Evolutionary conservation across 768 basidiomycete species (phyloP), one percentile per base, ranked within the genome.

Genomic region (Floccularia luteovirens): DNA sequence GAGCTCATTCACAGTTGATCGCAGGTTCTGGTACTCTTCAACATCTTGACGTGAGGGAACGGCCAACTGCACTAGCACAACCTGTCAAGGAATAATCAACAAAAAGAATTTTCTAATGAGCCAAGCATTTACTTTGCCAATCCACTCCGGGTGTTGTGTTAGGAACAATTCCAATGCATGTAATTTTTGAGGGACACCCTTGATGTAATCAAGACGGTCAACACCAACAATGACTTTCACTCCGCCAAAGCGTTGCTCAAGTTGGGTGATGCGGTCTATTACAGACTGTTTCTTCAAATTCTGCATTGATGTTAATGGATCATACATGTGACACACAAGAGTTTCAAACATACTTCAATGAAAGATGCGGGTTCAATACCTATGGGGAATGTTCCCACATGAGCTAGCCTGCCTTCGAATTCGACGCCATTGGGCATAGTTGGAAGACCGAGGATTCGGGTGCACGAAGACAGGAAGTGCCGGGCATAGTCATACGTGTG

Each of bases 401-500:
- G 91, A 16, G 90, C 92, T 43, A 96, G 76, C 24, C 92, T 82
- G 28, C 94, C 92, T 55, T 90, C 89, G 51, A 96, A 92, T 56
- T 96, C 90, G 49, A 98, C 90, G 31, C 94, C 91, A 57, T 98
- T 98, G 2, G 96, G 96, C 87, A 96, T 91, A 1, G 96, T 98
- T 11, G 90, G 82, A 23, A 98, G 74, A 24, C 85, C 86, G 27
- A 99, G 79, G 48, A 99, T 94, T 32, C 96, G 86, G 2, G 96
- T 97, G 62, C 93, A 97, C 31, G 91, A 94, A 5, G 94, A 98
- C 36, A 99, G 74, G 79, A 99, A 99, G 62, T 99, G 96, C 30
- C 96, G 92, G 1, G 96, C 96, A 55, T 99, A 99, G 62, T 99
- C 96, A 63, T 94, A 99, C 6, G 96, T 99, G 69, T 99, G 96